These are phyloP conservation scores for Metschnikowia corniflorae DNA, from an alignment of 805 yeast genomes.

Conservation along the genomic window DNA sequence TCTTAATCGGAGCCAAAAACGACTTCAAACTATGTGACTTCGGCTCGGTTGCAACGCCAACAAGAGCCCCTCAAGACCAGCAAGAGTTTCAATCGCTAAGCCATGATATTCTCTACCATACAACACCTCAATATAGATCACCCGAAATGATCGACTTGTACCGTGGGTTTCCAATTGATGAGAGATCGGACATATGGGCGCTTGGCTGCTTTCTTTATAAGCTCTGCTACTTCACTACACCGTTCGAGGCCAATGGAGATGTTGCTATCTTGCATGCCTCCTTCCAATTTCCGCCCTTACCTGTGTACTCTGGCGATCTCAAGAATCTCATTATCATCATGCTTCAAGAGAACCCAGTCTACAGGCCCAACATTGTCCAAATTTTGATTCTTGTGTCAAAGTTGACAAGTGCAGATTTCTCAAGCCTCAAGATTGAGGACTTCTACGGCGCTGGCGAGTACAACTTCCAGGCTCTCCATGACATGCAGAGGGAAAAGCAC, in stretches of 20 bases:
- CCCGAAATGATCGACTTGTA: conserved; percentile 96
- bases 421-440: conserved; percentile 34
- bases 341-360: conserved; percentile 77
- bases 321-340: conserved; percentile 72
- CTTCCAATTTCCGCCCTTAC: conserved; percentile 69
- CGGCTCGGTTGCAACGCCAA: conserved; percentile 74
- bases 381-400: conserved; percentile 63
- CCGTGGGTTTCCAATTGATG: conserved; percentile 80
- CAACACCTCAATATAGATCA: conserved; percentile 92
- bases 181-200: conserved; percentile 96
- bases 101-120: conserved; percentile 82
- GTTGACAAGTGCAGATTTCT: conserved; percentile 37
- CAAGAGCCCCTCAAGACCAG: conserved; percentile 71
- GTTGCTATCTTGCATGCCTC: conserved; percentile 83
- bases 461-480: conserved; percentile 52
- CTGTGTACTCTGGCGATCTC: conserved; percentile 66
- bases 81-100: conserved; percentile 72
- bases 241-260: conserved; percentile 87
- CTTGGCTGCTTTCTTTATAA: conserved; percentile 88
- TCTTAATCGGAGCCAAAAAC: conserved; percentile 66
- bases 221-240: conserved; percentile 88
- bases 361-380: conserved; percentile 86
- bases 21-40: conserved; percentile 87
- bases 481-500: conserved; percentile 43
- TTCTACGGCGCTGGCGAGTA: conserved; percentile 51